A percentile compares a stretch with the other conserved stretches of the same genome.
These are phyloP conservation scores for Murraya paniculata DNA, from an alignment of 345 rosid genomes.

Conservation along the genomic window DNA sequence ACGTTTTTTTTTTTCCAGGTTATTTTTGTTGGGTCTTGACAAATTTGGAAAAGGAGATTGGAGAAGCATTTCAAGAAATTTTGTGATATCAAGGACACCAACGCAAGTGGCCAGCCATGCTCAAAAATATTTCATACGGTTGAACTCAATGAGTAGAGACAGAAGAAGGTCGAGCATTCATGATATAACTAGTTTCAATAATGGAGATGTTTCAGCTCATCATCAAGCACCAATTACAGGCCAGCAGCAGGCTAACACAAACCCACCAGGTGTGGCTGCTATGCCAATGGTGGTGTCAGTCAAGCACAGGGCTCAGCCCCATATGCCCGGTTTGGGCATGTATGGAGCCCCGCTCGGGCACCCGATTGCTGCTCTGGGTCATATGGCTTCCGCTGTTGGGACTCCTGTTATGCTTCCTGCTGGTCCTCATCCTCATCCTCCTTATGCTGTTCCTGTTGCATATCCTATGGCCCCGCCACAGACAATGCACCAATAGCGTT, in stretches of 20 bases:
- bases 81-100: constrained; percentile 84
- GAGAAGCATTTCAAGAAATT: constrained; percentile 95
- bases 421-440: constrained; percentile 43
- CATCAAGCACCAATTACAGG: constrained; percentile 64
- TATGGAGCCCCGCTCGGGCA: constrained; percentile 76
- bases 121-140: constrained; percentile 82
- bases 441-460: constrained; percentile 63
- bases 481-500: constrained; percentile 53
- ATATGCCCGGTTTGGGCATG: constrained; percentile 61
- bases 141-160: constrained; percentile 83
- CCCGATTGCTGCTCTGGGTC: constrained; percentile 65
- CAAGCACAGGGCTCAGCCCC: constrained; percentile 48
- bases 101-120: constrained; percentile 98
- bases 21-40: constrained; percentile 81
- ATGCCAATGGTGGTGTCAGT: constrained; percentile 30
- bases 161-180: constrained; percentile 90
- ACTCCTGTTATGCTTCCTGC: constrained; percentile 94
- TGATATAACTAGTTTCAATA: constrained; percentile 75
- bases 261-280: constrained; percentile 22
- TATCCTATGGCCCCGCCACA: constrained; percentile 71
- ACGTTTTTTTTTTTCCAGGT: constrained; percentile 34
- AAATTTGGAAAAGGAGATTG: constrained; percentile 98
- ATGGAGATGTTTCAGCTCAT: constrained; percentile 41
- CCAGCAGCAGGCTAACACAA: constrained; percentile 52
- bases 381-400: constrained; percentile 76